phyloP scores from a whole-genome alignment of 495 filamentous ascomycete genomes.

The Neurospora sp. region DNA sequence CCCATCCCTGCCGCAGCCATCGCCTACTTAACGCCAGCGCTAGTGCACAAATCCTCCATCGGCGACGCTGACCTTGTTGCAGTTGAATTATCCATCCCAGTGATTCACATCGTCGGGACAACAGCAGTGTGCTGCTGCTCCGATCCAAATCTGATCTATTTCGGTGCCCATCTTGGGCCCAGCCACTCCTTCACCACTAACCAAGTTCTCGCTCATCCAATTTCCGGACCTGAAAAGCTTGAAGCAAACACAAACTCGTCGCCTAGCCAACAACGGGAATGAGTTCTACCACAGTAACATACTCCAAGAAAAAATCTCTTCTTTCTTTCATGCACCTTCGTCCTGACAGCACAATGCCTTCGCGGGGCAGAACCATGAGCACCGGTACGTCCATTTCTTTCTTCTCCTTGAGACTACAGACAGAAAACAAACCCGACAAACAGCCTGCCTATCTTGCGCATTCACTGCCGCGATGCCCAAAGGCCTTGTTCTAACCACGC shows the following conservation, averaged over 20 bases:
- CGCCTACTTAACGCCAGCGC: background rate
- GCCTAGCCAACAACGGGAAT: background rate
- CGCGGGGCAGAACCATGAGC: background rate
- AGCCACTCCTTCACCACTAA: background rate
- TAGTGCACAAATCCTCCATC: background rate
- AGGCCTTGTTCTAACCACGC: background rate
- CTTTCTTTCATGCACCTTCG: background rate
- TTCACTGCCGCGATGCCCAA: background rate
- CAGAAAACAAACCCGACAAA: background rate
- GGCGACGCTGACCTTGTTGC: background rate
- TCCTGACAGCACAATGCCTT: background rate
- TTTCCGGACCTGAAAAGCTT: background rate
- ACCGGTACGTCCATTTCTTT: background rate
- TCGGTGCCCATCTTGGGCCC: background rate
- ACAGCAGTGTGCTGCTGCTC: background rate
- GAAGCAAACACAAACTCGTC: background rate
- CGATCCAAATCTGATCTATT: background rate
- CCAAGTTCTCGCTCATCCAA: background rate
- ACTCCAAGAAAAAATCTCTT: conserved; percentile 8
- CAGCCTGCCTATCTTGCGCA: background rate
- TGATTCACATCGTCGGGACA: background rate
- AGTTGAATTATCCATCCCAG: background rate
- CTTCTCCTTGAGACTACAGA: background rate
- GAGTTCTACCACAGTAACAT: conserved; percentile 6
- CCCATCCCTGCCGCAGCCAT: background rate